Evolutionary conservation across 116 monocot species (phyloP), one percentile per base, ranked within the genome.

Genomic region (Iris pallida): DNA sequence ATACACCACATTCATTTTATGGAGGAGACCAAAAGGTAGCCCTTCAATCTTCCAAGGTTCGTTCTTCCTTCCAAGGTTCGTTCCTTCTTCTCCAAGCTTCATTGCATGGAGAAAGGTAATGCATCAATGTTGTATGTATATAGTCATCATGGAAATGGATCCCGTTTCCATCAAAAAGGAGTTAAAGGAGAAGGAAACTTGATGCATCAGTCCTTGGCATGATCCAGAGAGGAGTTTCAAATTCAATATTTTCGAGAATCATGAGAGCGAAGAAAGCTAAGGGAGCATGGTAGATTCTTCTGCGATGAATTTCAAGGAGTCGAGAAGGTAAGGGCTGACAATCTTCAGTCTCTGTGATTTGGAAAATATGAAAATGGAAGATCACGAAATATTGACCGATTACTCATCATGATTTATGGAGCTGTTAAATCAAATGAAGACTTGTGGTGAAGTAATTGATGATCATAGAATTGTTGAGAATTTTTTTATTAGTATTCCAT

Each of bases 201-300:
- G 2, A 58, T 58, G 57, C 57, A 1, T 1, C 13, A n/a, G 57
- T 58, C 16, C 57, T 58, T 58, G 57, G 57, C 4, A 58, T 58
- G 57, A 58, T 58, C 7, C 16, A 58, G 16, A 58, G 57, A 58
- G 16, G 57, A 58, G 57, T 58, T 1, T 58, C 18, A 30, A 7
- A 18, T 40, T 41, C 20, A 0, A 61, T 61, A 5, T 61, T 61
- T 42, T 20, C 61, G 40, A 20, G 61, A 61, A 61, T 61, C n/a
- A 61, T 61, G 61, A 61, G 61, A 61, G 61, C 20, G 8, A 61
- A 9, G 40, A 13, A 4, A 20, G 19, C 30, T 7, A 42, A 61
- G 40, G 61, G 40, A 61, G 61, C 61, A 61, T 61, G 61, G 20
- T 6, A 61, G 10, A 20, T 43, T 11, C 42, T 61, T 4, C 19